phyloP scores from a whole-genome alignment of 1,139 yeast genomes.

The Kurtzmaniella quercitrusa region DNA sequence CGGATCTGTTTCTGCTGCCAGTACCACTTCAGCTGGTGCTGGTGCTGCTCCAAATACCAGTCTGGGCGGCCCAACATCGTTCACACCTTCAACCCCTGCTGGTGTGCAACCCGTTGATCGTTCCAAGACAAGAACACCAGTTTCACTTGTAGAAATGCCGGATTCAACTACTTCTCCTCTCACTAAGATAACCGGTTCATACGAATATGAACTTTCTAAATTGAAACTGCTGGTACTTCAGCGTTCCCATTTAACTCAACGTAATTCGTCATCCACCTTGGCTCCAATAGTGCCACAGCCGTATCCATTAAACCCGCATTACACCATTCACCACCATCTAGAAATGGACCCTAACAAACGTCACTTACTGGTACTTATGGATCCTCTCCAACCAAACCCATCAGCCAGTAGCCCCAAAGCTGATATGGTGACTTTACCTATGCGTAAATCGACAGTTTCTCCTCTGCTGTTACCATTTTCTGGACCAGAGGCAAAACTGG shows the following conservation, averaged over 20 bases:
- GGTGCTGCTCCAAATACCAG: not conserved
- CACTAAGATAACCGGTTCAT: slow-evolving; percentile 7
- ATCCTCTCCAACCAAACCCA: slow-evolving; percentile 32
- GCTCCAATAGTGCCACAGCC: slow-evolving; percentile 26
- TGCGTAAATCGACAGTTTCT: slow-evolving; percentile 1
- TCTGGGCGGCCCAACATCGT: not conserved
- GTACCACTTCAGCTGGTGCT: slow-evolving; percentile 1
- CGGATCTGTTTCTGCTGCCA: not conserved
- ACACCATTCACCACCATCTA: slow-evolving; percentile 20
- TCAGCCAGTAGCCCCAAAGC: slow-evolving; percentile 10
- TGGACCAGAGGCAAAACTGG: slow-evolving; percentile 1
- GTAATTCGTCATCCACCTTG: slow-evolving; percentile 6
- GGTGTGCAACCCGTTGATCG: slow-evolving; percentile 10
- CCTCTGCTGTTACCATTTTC: slow-evolving; percentile 4
- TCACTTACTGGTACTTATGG: slow-evolving; percentile 28
- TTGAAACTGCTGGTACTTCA: slow-evolving; percentile 6
- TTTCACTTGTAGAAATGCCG: slow-evolving; percentile 6
- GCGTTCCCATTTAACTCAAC: slow-evolving; percentile 4
- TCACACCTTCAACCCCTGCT: slow-evolving; percentile 1
- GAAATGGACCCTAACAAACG: slow-evolving; percentile 11
- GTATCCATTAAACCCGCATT: slow-evolving; percentile 36
- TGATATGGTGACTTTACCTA: not conserved
- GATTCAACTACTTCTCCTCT: slow-evolving; percentile 15
- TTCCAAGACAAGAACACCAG: slow-evolving; percentile 12
- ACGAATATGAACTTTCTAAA: slow-evolving; percentile 7